Percentiles rank a stretch among this genome's conserved stretches.
These are phyloP conservation scores for Encephalitozoon romaleae DNA, from an alignment of 371 early-diverging fungal species.

Conservation along the genomic window DNA sequence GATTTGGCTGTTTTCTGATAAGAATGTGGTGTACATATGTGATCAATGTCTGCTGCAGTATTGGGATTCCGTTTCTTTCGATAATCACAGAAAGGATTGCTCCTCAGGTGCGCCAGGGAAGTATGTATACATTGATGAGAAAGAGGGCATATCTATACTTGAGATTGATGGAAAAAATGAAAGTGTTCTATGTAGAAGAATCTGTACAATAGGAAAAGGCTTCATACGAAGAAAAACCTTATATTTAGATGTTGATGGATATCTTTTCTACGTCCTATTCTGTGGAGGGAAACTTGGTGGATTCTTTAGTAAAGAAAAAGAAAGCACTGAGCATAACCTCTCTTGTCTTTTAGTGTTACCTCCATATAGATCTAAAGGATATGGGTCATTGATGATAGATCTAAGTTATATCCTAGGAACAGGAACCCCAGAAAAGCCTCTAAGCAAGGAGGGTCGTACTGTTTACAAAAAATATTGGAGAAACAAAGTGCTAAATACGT, in stretches of 20 bases:
- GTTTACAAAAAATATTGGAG: slow-evolving; percentile 57
- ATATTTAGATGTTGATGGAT: slow-evolving; percentile 54
- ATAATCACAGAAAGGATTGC: slow-evolving; percentile 48
- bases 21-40: slow-evolving; percentile 34
- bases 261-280: slow-evolving; percentile 52
- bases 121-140: slow-evolving; percentile 23
- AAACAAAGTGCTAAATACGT: slow-evolving; percentile 26
- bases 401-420: slow-evolving; percentile 45
- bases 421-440: slow-evolving; percentile 58
- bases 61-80: neutral
- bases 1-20: slow-evolving; percentile 36
- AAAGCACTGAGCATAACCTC: slow-evolving; percentile 41
- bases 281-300: slow-evolving; percentile 44
- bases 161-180: slow-evolving; percentile 42
- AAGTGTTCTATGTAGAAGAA: slow-evolving; percentile 38
- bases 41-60: slow-evolving; percentile 36
- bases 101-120: slow-evolving; percentile 17
- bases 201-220: slow-evolving; percentile 47
- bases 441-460: slow-evolving; percentile 38
- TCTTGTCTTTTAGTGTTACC: slow-evolving; percentile 59
- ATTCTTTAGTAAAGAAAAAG: slow-evolving; percentile 56
- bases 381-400: slow-evolving; percentile 57
- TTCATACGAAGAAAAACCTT: slow-evolving; percentile 58
- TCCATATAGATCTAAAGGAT: slow-evolving; percentile 44
- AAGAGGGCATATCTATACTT: slow-evolving; percentile 21